Evolutionary conservation across 23 red algal genomes (phyloP).

Genomic region (Chondrus crispus): DNA sequence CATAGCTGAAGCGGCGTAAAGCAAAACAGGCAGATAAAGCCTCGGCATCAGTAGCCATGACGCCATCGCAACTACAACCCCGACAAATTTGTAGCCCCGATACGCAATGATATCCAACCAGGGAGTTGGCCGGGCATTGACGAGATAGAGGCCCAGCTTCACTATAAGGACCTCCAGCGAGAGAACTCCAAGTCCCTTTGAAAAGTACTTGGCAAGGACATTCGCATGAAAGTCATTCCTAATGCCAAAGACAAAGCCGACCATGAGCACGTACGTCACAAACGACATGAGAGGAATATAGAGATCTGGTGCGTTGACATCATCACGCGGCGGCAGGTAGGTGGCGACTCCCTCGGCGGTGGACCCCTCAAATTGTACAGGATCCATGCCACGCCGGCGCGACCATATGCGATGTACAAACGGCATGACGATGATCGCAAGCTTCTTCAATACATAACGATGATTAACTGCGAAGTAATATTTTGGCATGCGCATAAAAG

Average conservation of each 20-base stretch:
- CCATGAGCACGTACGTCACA: slow-evolving; percentile 91
- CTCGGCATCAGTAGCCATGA: slow-evolving; percentile 25
- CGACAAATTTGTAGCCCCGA: slow-evolving; percentile 97
- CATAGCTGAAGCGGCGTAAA: slow-evolving; percentile 89
- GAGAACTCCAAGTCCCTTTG: slow-evolving; percentile 71
- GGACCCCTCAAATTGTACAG: slow-evolving; percentile 39
- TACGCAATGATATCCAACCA: slow-evolving; percentile 93
- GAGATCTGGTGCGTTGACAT: slow-evolving; percentile 97
- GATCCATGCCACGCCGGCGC: slow-evolving; percentile 36
- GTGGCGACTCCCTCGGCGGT: slow-evolving; percentile 54
- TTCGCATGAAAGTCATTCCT: slow-evolving; percentile 83
- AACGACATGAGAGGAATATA: slow-evolving; percentile 96
- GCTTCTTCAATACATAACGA: slow-evolving; percentile 86
- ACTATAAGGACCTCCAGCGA: slow-evolving; percentile 85
- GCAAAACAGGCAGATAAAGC: slow-evolving; percentile 65
- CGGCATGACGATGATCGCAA: slow-evolving; percentile 74
- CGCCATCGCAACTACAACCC: slow-evolving; percentile 67
- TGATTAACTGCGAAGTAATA: slow-evolving; percentile 95
- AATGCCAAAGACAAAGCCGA: slow-evolving; percentile 88
- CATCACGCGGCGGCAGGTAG: slow-evolving; percentile 86
- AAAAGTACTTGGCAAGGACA: slow-evolving; percentile 70
- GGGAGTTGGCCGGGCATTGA: slow-evolving; percentile 63
- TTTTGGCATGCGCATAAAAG: slow-evolving; percentile 76
- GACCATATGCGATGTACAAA: slow-evolving; percentile 64
- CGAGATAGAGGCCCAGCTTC: slow-evolving; percentile 80